Evolutionary conservation across 2,329 filamentous ascomycete species (phyloP), one percentile per base, ranked within the genome.

Genomic region (Claviceps digitariae): DNA sequence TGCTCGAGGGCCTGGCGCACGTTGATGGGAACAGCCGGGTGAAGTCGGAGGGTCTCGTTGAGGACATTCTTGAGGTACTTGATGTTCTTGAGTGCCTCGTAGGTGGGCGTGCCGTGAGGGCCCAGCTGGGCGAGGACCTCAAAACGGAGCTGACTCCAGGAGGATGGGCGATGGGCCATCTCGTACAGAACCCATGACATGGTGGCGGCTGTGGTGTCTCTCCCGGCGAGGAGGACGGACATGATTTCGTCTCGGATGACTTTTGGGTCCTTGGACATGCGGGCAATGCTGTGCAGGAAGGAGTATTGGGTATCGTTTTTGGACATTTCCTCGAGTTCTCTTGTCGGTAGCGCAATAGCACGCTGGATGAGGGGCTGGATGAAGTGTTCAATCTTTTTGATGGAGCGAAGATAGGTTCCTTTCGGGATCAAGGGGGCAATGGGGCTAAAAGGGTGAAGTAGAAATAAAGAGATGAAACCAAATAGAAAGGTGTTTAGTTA

Each of bases 181-280:
- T 29, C 27, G 27, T 29, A 29, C 27, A 29, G 6, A 9, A 9
- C 27, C 27, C 27, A 29, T 29, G 27, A 29, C 9, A 29, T 29
- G 27, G 27, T 29, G 9, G 27, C 27, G 1, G 27, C 27, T 29
- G 27, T 29, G 2, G 27, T 29, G 27, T 29, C 27, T 29, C 27
- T 5, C 27, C 27, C 27, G 6, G 27, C 27, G 27, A 29, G 38
- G n/a, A 91, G 75, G 12, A 90, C 76, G 9, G 82, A 81, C 48
- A 88, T 79, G 44, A 90, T 74, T 63, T 90, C 86, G 65, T 90
- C 86, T n/a, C 87, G 82, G 31, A 91, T 76, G 12, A 84, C 74
- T 38, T 74, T 74, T 0, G 70, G 69, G 52, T 78, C 72, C 13
- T 83, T 78, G 0, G 86, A 90, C 64, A 82, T 83, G 15, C 75